Percentiles rank a stretch among this genome's conserved stretches.
phyloP scores from a whole-genome alignment of 345 rosid genomes.

The Pugionium cornutum region DNA sequence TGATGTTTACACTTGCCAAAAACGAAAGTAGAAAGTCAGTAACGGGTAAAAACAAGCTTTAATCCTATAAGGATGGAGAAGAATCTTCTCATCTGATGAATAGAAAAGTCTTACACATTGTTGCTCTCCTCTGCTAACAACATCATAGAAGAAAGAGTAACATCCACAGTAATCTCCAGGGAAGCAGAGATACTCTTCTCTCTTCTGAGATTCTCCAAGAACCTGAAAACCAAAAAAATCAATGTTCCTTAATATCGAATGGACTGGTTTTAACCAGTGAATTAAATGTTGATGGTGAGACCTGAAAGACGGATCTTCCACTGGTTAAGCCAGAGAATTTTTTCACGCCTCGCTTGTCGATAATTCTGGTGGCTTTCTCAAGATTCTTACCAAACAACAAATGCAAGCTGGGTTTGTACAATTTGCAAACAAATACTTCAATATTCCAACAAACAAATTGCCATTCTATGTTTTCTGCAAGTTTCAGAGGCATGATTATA shows the following conservation, averaged over 20 bases:
- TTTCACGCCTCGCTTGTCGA: conserved; percentile 78
- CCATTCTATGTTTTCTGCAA: background rate
- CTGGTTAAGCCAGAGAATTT: conserved; percentile 72
- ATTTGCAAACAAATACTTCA: background rate
- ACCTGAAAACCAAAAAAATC: conserved; percentile 45
- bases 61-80: background rate
- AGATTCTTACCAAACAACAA: conserved; percentile 88
- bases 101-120: conserved; percentile 57
- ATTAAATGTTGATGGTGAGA: conserved; percentile 19
- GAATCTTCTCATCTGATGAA: background rate
- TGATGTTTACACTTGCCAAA: conserved; percentile 80
- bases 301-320: conserved; percentile 84
- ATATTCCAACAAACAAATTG: background rate
- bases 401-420: conserved; percentile 54
- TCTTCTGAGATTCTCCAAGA: conserved; percentile 80
- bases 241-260: background rate
- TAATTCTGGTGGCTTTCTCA: conserved; percentile 74
- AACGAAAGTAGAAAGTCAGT: conserved; percentile 18
- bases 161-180: conserved; percentile 80
- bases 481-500: background rate
- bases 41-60: background rate
- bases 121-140: conserved; percentile 82
- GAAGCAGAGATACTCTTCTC: conserved; percentile 85
- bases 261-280: background rate
- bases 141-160: conserved; percentile 85